phyloP scores from a whole-genome alignment of 371 early-diverging fungal species.

The Cokeromyces recurvatus region DNA sequence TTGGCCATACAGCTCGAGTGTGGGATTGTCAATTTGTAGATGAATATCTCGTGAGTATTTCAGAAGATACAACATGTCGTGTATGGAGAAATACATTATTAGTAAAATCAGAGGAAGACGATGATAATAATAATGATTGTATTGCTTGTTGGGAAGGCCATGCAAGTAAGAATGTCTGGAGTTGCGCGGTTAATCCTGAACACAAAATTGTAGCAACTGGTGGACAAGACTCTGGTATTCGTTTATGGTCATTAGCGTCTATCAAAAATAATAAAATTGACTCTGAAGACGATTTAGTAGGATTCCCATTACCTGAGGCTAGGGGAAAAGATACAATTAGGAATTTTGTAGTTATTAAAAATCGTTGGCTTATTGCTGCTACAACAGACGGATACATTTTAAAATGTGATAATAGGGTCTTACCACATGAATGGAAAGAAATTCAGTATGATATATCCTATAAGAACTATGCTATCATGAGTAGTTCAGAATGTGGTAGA shows the following conservation, averaged over 20 bases:
- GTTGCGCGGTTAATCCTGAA: constrained; percentile 60
- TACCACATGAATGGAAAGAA: constrained; percentile 25
- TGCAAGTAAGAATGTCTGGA: constrained; percentile 81
- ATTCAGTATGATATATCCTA: constrained; percentile 13
- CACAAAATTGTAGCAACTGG: constrained; percentile 64
- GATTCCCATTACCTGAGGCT: constrained; percentile 18
- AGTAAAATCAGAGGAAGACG: constrained; percentile 17
- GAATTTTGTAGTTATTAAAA: constrained; percentile 47
- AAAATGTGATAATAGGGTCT: constrained; percentile 21
- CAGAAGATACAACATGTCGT: constrained; percentile 76
- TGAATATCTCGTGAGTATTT: constrained; percentile 58
- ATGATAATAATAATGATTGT: constrained; percentile 43
- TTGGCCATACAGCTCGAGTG: constrained; percentile 78
- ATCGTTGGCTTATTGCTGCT: constrained; percentile 24
- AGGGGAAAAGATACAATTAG: constrained; percentile 39
- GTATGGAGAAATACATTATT: constrained; percentile 65
- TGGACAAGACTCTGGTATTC: constrained; percentile 77
- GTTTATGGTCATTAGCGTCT: constrained; percentile 61
- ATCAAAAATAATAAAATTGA: constrained; percentile 56
- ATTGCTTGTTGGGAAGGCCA: constrained; percentile 77
- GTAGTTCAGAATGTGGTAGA: constrained; percentile 51
- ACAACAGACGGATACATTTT: constrained; percentile 46
- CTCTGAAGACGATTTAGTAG: constrained; percentile 38
- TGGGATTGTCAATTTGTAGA: constrained; percentile 76
- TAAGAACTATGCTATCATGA: constrained; percentile 54